Evolutionary conservation across 2,329 filamentous ascomycete species (phyloP), one percentile per base, ranked within the genome.

Genomic region (Corniculantispora saksenae): DNA sequence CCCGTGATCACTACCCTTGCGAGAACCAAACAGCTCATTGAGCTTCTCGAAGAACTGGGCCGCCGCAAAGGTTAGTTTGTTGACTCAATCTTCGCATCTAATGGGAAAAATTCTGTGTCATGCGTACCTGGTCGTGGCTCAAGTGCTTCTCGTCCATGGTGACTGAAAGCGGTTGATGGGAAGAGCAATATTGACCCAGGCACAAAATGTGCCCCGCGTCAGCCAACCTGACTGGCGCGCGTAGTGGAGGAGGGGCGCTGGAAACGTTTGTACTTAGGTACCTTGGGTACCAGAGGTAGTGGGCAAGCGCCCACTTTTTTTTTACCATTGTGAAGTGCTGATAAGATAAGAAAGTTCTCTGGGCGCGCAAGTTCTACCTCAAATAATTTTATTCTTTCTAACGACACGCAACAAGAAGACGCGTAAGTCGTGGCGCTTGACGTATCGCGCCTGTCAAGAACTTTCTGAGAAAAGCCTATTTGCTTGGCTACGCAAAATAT

Each of bases 1-100:
- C 71, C 91, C 91, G 77, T 93, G 89, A 71, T 90, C 86, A 75
- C 89, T 89, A 72, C 85, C 82, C 73, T 89, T 89, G 67, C 85
- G 85, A 68, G 83, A 77, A 67, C 86, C 82, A 78, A 95, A 91
- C 69, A 94, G 87, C 72, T 88, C 82, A 60, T 81, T 80, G 68
- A 94, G 84, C 73, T 84, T 84, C 67, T 81, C 79, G 79, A 94
- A 93, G 84, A 94, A 94, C 91, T 94, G 72, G 12, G 66, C 51
- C 43, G 23, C n/a, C 32, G 19, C 45, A 66, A 48, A 21, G 67
- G 58, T 60, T 38, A 55, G 55, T 32, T 29, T 32, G 23, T 48
- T 29, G 17, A 29, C n/a, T 54, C 21, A 10, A 40, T 43, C 10
- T 21, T n/a, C 21, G n/a, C 2, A 21, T 38, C 50, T 12, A 15